These are phyloP conservation scores for Aspergillus costaricaensis DNA, from an alignment of 2,329 filamentous ascomycete genomes.

Conservation along the genomic window DNA sequence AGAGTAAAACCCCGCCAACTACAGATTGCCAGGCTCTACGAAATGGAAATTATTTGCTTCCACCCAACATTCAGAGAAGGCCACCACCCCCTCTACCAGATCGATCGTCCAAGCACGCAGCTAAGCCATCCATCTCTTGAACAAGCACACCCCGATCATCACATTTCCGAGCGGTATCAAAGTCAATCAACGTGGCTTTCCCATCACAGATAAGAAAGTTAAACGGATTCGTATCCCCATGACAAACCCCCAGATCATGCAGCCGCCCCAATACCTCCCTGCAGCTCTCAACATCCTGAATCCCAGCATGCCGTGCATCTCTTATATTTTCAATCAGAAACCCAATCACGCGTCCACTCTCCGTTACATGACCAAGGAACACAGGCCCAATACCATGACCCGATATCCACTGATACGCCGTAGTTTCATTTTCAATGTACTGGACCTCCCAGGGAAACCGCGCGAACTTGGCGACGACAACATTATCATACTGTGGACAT, in stretches of 20 bases:
- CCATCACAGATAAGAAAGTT: constrained; percentile 28
- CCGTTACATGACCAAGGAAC: constrained; percentile 44
- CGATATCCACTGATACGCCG: constrained; percentile 41
- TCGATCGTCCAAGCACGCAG: constrained; percentile 15
- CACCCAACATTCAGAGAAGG: constrained; percentile 7
- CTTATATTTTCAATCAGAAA: constrained; percentile 39
- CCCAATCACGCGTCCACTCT: constrained; percentile 43
- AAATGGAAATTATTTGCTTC: too few relatives aligned
- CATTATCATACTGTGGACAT: constrained; percentile 16
- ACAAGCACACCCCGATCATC: constrained; percentile 20
- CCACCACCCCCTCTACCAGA: constrained; percentile 20
- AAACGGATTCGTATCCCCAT: constrained; percentile 33
- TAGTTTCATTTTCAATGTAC: constrained; percentile 40
- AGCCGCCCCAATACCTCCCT: constrained; percentile 23
- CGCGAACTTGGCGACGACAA: constrained; percentile 41
- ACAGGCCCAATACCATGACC: constrained; percentile 37
- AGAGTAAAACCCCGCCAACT: too few relatives aligned
- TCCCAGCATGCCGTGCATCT: constrained; percentile 26
- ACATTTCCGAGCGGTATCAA: constrained; percentile 30
- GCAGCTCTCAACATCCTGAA: constrained; percentile 25
- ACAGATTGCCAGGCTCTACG: too few relatives aligned
- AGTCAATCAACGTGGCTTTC: constrained; percentile 30
- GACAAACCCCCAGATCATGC: constrained; percentile 28
- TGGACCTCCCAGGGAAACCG: constrained; percentile 43
- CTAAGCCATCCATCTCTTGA: constrained; percentile 22